Percentiles rank a stretch among this genome's conserved stretches.
Conservation (phyloP, 352 stramenopile species). For the Phytophthora tubulina region DNA sequence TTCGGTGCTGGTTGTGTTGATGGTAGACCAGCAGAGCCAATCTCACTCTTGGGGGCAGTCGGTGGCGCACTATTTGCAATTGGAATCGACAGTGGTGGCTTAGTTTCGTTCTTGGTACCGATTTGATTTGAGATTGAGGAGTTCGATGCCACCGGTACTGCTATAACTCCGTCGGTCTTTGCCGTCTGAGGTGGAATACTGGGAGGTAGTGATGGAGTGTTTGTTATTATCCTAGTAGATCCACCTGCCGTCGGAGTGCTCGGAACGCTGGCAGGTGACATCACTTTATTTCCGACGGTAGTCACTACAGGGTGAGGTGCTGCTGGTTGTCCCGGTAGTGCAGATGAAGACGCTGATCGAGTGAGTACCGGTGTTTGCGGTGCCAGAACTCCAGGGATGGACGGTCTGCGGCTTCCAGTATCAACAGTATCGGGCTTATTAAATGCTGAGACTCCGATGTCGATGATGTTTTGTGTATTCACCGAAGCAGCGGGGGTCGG, state of each 20-base stretch:
- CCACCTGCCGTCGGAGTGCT: constrained; percentile 1
- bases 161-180: not conserved
- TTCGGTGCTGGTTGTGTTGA: not conserved
- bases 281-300: constrained; percentile 1
- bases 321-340: constrained; percentile 17
- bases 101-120: not conserved
- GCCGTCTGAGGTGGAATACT: not conserved
- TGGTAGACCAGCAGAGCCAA: constrained; percentile 1
- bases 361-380: constrained; percentile 9
- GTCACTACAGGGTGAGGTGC: not conserved
- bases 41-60: not conserved
- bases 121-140: not conserved
- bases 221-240: not conserved
- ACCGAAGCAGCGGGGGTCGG: not conserved
- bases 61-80: not conserved
- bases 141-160: not conserved
- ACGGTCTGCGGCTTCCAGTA: not conserved
- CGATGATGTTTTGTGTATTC: not conserved
- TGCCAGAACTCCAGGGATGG: constrained; percentile 13
- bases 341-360: constrained; percentile 46
- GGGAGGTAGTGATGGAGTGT: not conserved
- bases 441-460: not conserved
- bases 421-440: not conserved
- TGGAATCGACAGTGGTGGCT: not conserved
- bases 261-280: constrained; percentile 10